Evolutionary conservation across 192 early-diverging fungal genomes (phyloP).

Genomic region (Gaertneriomyces semiglobifer): DNA sequence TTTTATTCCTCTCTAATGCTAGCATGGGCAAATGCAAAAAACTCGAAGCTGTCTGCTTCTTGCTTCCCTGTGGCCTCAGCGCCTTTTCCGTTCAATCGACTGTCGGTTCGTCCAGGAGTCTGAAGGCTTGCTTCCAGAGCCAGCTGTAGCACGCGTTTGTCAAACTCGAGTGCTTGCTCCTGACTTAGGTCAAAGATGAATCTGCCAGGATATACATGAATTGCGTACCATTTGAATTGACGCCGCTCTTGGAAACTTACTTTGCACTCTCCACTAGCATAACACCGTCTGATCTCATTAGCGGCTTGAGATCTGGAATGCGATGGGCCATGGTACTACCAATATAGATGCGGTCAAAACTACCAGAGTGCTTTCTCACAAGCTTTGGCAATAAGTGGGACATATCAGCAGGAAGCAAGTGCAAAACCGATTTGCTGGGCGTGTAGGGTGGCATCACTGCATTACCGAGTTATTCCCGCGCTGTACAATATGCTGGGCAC

Average conservation of each 20-base stretch:
- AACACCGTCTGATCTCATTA: conserved; percentile 6
- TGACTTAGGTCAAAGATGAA: conserved; percentile 17
- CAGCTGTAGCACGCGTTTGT: conserved; percentile 14
- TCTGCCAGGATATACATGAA: not conserved
- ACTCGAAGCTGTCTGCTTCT: no score
- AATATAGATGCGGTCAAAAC: conserved; percentile 37
- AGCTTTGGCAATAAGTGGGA: no score
- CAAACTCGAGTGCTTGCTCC: conserved; percentile 19
- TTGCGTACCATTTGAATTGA: not conserved
- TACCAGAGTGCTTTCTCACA: no score
- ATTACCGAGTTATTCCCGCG: no score
- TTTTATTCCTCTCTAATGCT: no score
- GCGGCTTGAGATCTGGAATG: conserved; percentile 20
- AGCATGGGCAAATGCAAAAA: no score
- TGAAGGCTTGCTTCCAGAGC: conserved; percentile 4
- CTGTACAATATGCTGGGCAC: not conserved
- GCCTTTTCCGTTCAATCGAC: no score
- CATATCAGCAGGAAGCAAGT: no score
- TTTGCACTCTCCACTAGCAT: conserved; percentile 35
- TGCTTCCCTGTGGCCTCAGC: no score
- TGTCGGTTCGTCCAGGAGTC: no score
- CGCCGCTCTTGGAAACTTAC: conserved; percentile 14
- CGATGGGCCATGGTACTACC: conserved; percentile 29
- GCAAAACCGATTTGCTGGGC: no score
- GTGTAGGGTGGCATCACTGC: no score